Conservation (phyloP, 2,329 filamentous ascomycete genomes). For the Didymella segeticola region DNA sequence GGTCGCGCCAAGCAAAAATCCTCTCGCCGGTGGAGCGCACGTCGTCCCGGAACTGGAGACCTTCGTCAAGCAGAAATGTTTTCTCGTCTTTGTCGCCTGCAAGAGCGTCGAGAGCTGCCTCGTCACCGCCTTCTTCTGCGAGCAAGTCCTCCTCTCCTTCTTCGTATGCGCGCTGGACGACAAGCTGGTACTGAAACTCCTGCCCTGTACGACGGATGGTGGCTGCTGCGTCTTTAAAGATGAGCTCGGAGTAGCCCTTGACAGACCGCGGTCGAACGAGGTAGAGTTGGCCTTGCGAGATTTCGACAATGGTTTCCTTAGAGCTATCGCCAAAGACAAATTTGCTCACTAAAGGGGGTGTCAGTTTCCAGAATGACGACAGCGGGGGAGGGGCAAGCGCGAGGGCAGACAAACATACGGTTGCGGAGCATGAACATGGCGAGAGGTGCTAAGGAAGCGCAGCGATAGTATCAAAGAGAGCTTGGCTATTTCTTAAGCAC, state of each 20-base stretch:
- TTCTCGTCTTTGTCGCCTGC: slow-evolving; percentile 91
- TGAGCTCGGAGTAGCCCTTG: slow-evolving; percentile 97
- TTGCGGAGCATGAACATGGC: slow-evolving; percentile 52
- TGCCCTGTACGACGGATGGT: slow-evolving; percentile 92
- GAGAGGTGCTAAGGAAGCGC: slow-evolving; percentile 19
- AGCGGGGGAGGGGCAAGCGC: slow-evolving; percentile 35
- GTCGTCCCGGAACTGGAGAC: slow-evolving; percentile 85
- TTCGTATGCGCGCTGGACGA: slow-evolving; percentile 94
- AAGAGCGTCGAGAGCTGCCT: slow-evolving; percentile 77
- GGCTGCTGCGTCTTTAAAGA: slow-evolving; percentile 95
- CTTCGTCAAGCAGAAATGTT: slow-evolving; percentile 93
- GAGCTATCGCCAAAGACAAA: slow-evolving; percentile 87
- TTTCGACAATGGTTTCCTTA: slow-evolving; percentile 92
- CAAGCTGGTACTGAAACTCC: slow-evolving; percentile 96
- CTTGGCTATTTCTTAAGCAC: slow-evolving; percentile 18
- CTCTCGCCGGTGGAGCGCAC: slow-evolving; percentile 80
- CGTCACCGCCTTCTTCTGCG: slow-evolving; percentile 86
- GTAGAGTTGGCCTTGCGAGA: slow-evolving; percentile 95
- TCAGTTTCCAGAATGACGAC: slow-evolving; percentile 31
- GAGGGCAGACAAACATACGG: slow-evolving; percentile 39
- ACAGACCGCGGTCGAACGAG: slow-evolving; percentile 93
- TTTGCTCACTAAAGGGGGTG: slow-evolving; percentile 73
- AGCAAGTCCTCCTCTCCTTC: slow-evolving; percentile 94
- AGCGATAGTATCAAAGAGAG: slow-evolving; percentile 30
- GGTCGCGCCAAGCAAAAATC: slow-evolving; percentile 91